These are phyloP conservation scores for Geranomyces variabilis DNA, from an alignment of 192 early-diverging fungal genomes.

Conservation along the genomic window DNA sequence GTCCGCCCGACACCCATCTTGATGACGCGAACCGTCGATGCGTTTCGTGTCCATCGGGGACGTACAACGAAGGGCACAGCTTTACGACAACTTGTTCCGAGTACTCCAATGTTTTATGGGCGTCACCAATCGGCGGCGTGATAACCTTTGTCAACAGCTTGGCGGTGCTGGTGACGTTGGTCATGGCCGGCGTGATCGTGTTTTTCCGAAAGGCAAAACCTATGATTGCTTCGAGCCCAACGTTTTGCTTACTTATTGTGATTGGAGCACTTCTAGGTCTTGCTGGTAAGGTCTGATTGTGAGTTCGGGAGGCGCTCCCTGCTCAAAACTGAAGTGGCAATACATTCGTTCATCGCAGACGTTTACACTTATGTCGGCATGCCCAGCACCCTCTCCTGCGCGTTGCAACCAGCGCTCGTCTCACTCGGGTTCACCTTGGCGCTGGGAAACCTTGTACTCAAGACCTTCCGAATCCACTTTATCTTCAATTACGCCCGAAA, in stretches of 20 bases:
- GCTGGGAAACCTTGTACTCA: constrained; percentile 15
- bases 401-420: constrained; percentile 12
- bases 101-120: constrained; percentile 6
- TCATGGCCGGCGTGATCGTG: neutral
- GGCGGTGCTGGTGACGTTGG: neutral
- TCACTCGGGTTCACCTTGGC: constrained; percentile 12
- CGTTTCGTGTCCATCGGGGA: neutral
- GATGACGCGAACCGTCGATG: neutral
- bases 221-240: constrained; percentile 1
- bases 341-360: neutral
- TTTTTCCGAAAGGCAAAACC: constrained; percentile 4
- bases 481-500: constrained; percentile 14
- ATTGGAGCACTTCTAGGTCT: constrained; percentile 2
- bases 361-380: constrained; percentile 11
- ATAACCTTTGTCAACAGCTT: neutral
- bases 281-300: too few relatives aligned
- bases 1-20: too few relatives aligned
- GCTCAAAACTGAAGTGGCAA: too few relatives aligned
- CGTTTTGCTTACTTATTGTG: constrained; percentile 14
- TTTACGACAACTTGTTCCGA: constrained; percentile 9
- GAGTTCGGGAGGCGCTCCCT: too few relatives aligned
- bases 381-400: neutral
- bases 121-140: neutral
- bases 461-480: constrained; percentile 7
- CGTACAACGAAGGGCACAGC: neutral